Base-by-base conservation (phyloP, 257 asterid genomes). In the Buddleja alternifolia region DNA sequence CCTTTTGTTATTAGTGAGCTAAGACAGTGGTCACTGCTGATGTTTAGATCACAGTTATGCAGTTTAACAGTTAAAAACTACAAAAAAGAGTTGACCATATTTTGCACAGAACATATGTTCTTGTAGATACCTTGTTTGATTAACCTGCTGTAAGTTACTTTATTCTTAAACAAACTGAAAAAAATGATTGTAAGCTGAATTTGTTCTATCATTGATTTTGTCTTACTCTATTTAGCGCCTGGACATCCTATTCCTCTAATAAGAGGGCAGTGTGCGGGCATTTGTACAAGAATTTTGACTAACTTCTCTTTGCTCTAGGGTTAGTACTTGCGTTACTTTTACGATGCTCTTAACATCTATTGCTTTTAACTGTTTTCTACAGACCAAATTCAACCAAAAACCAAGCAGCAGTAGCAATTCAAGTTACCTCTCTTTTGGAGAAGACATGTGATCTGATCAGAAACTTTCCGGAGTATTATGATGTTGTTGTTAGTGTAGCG, bases 401-500 rank as follows among this genome's bases (percentile, higher is more conserved):
- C 75, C 93, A 80, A 75, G 79, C 75, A 34, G 65, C 77, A 37
- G 76, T 60, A 74, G 79, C 84, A 55, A 80, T 78, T 77, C 83
- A 66, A 60, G 66, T 81, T 41, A 47, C 81, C 51, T 85, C 97
- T 71, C 97, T 94, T 63, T 77, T 94, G 85, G 88, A 83, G 81
- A 94, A 94, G 90, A 91, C 97, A 19, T 94, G 97, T 75, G 97
- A 94, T 82, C 89, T 94, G 70, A 91, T 94, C 73, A 91, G 84
- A 78, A 91, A 82, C 66, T 94, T 94, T 67, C 95, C 99, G 0
- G 99, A 94, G 80, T 94, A 94, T 77, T 89, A 83, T 61, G 99
- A 94, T 75, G 99, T 94, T 77, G 99, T 94, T 40, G 99, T 94
- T 73, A 94, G 99, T 74, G 99, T 94, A 79, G 99, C 99, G 15